Percentiles rank a stretch among this genome's conserved stretches.
Evolutionary conservation across 441 rosid genomes (phyloP).

Genomic region (Pelargonium citronellum): DNA sequence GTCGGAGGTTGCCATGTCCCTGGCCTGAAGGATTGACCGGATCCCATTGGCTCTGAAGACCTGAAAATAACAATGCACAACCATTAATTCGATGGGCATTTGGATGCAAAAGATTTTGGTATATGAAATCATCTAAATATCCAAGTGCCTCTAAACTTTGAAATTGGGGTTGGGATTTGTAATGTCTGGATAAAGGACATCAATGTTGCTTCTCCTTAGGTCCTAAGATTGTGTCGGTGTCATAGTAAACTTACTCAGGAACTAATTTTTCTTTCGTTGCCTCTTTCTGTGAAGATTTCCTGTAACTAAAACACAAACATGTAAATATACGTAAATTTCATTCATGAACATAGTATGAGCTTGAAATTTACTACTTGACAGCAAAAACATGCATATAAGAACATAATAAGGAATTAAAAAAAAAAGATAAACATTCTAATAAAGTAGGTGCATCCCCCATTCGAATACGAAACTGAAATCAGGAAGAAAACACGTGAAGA

Average conservation of each 20-base stretch:
- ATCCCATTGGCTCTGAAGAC: slow-evolving; percentile 71
- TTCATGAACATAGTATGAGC: neutral
- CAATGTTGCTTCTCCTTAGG: neutral
- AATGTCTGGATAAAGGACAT: neutral
- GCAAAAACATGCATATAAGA: neutral
- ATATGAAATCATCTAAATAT: neutral
- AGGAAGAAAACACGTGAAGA: neutral
- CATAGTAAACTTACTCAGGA: slow-evolving; percentile 41
- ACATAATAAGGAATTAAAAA: neutral
- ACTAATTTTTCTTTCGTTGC: slow-evolving; percentile 26
- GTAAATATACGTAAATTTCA: neutral
- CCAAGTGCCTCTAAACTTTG: neutral
- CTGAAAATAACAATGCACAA: slow-evolving; percentile 34
- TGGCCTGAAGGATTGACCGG: slow-evolving; percentile 69
- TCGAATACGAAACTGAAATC: neutral
- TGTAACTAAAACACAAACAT: slow-evolving; percentile 21
- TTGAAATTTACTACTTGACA: neutral
- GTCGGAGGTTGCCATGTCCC: slow-evolving; percentile 93
- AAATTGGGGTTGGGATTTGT: neutral
- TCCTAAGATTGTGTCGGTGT: neutral
- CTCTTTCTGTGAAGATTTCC: slow-evolving; percentile 26
- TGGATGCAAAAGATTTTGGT: neutral
- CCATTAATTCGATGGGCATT: neutral
- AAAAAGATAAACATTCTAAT: neutral
- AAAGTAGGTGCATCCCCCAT: neutral